Evolutionary conservation across 768 basidiomycete species (phyloP).

Genomic region (Hemileccinum impolitum): DNA sequence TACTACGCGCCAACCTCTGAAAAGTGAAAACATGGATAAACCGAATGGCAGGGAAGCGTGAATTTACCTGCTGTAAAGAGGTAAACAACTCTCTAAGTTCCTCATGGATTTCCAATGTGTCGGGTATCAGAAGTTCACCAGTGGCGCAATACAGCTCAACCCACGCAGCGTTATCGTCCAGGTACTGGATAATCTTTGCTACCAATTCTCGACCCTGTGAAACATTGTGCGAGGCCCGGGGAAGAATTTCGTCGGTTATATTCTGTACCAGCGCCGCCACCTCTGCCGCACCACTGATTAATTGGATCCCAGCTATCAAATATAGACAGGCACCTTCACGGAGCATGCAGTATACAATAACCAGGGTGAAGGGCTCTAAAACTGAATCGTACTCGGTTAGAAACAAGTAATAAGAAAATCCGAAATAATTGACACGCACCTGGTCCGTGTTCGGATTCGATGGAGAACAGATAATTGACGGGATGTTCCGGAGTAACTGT

Average conservation of each 20-base stretch:
- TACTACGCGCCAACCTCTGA: slow-evolving; percentile 39
- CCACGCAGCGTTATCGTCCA: slow-evolving; percentile 66
- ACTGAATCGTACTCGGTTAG: slow-evolving; percentile 39
- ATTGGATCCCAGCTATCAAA: background rate
- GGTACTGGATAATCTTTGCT: slow-evolving; percentile 49
- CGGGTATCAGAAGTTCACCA: slow-evolving; percentile 63
- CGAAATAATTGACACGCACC: slow-evolving; percentile 36
- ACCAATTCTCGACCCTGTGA: slow-evolving; percentile 43
- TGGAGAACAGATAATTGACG: slow-evolving; percentile 75
- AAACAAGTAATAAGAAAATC: slow-evolving; percentile 3
- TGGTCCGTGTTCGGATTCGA: slow-evolving; percentile 62
- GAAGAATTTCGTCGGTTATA: slow-evolving; percentile 42
- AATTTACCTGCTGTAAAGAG: slow-evolving; percentile 33
- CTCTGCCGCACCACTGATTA: slow-evolving; percentile 42
- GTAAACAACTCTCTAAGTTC: slow-evolving; percentile 23
- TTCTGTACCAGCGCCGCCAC: slow-evolving; percentile 59
- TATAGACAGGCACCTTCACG: slow-evolving; percentile 61
- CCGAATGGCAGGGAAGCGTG: slow-evolving; percentile 11
- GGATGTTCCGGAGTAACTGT: slow-evolving; percentile 73
- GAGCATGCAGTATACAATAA: slow-evolving; percentile 74
- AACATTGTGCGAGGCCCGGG: slow-evolving; percentile 31
- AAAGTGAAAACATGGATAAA: slow-evolving; percentile 27
- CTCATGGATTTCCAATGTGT: slow-evolving; percentile 29
- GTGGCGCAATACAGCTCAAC: slow-evolving; percentile 67
- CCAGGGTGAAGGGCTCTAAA: slow-evolving; percentile 56